Percentiles rank a stretch among this genome's conserved stretches.
These are phyloP conservation scores for Tylopilus felleus DNA, from an alignment of 768 basidiomycete genomes.

Conservation along the genomic window DNA sequence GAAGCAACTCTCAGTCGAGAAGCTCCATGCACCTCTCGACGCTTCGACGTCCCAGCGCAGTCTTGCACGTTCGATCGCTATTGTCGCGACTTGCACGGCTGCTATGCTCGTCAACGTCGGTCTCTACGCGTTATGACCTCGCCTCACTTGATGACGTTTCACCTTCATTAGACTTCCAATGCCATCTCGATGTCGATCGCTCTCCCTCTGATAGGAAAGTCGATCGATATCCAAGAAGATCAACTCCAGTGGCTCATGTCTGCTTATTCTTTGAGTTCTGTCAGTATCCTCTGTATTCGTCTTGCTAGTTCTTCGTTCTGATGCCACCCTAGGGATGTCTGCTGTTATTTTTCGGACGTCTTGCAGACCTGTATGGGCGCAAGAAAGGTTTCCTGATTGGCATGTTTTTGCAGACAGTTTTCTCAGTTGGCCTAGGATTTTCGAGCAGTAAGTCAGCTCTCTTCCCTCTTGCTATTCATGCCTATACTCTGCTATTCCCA, in stretches of 20 bases:
- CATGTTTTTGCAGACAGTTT: conserved; percentile 47
- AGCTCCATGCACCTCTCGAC: not conserved
- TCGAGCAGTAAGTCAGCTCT: conserved; percentile 38
- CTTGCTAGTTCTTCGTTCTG: not conserved
- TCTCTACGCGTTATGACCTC: not conserved
- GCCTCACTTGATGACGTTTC: not conserved
- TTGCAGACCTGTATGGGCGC: conserved; percentile 77
- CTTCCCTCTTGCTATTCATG: not conserved
- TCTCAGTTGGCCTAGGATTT: conserved; percentile 65
- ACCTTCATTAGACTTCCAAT: conserved; percentile 26
- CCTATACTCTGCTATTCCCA: conserved; percentile 19
- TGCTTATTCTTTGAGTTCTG: conserved; percentile 65
- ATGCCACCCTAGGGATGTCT: conserved; percentile 63
- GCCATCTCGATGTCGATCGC: conserved; percentile 47
- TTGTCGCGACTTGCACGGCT: conserved; percentile 38
- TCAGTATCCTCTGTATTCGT: conserved; percentile 28
- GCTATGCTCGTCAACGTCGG: conserved; percentile 39
- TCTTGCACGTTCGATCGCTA: conserved; percentile 23
- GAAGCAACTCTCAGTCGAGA: conserved; percentile 5
- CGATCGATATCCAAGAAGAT: conserved; percentile 47
- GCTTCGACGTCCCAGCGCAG: conserved; percentile 15
- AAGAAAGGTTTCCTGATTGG: conserved; percentile 66
- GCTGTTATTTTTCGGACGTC: conserved; percentile 69
- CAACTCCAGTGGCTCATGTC: conserved; percentile 66
- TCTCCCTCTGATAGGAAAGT: conserved; percentile 47